Evolutionary conservation across 2,329 filamentous ascomycete genomes (phyloP), one percentile per base, ranked within the genome.

Genomic region (Elsinoe ampelina): DNA sequence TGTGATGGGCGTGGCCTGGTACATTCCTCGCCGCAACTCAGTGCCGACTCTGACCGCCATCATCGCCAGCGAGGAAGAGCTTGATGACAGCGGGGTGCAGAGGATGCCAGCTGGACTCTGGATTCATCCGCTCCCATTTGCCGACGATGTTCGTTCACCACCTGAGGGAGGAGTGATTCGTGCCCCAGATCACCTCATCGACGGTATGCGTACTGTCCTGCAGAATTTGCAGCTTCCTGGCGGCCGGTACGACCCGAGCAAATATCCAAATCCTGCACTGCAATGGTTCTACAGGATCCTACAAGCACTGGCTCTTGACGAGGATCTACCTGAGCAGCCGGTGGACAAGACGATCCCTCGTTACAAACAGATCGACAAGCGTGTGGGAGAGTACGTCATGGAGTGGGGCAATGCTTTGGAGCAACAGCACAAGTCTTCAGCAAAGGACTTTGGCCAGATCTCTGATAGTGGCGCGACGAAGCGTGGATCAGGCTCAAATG

Each of bases 201-300:
- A 95, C 64, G 78, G 81, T 36, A 96, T 96, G 91, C 81, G 88
- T 48, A 79, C 79, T 5, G 81, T 96, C 3, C 76, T 96, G 2
- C 86, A 93, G 67, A 89, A 95, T 63, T 75, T 96, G 0, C 89
- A 95, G 67, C 80, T 98, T 6, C 93, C 93, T 0, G 91, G 88
- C 65, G 90, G 81, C 5, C 77, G 81, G 32, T 98, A 95, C 67
- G 86, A 95, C 62, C 91, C 92, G 1, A 75, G 77, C 1, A 93
- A 86, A 66, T 97, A 96, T 65, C 89, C 93, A 0, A 98, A 98
- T 54, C 63, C 64, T 67, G 81, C 87, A 7, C 77, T 98, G 20
- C 93, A 98, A 72, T 98, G 92, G 91, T 93, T 97, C 73, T 98
- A 97, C 75, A 85, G 83, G 60, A 95, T 98, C 45, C 75, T 98